Evolutionary conservation across 805 yeast genomes (phyloP), one percentile per base, ranked within the genome.

Genomic region (Schwanniomyces yamadae): DNA sequence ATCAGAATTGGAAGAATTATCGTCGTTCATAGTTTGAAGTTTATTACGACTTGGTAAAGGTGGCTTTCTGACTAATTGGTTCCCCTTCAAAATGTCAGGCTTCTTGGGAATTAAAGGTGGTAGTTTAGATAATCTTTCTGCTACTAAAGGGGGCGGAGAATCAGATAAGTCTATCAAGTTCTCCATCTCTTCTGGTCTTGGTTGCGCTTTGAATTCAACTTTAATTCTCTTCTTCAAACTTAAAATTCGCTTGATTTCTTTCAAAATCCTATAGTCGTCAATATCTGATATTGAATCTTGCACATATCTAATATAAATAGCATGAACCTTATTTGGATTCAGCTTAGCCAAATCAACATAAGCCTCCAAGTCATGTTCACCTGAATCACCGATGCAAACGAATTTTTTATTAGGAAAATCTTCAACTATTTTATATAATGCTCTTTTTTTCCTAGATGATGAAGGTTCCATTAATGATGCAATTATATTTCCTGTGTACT

Each of bases 351-450:
- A 62, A 18, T 82, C 82, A 5, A 78, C 71, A 55, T 93, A 93
- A 0, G 97, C 95, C 52, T 95, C 99, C 28, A 91, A 65, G 63
- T 93, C 99, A 45, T 82, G 83, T 54, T 93, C 99, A 1, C 98
- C 98, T 2, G 96, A 83, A 56, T 93, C 99, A 21, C 99, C 99
- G 11, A 93, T 74, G 33, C 95, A 65, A 16, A 93, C 73, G 55
- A 93, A 91, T 50, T 76, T 80, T 45, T 90, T 80, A 1, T 75
- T 42, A 0, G 95, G 88, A 54, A 87, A 91, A 52, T 90, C 95
- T 2, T 62, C 56, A 16, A 88, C 44, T 6, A 93, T 73, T 38
- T 76, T 73, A 26, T 70, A 64, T 34, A 95, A 68, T 1, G 87
- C 73, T 9, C 73, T 72, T 41, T 78, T 73, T 58, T 93, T 93